Conservation (phyloP, 140 eudicot species). For the Cichorium intybus region DNA sequence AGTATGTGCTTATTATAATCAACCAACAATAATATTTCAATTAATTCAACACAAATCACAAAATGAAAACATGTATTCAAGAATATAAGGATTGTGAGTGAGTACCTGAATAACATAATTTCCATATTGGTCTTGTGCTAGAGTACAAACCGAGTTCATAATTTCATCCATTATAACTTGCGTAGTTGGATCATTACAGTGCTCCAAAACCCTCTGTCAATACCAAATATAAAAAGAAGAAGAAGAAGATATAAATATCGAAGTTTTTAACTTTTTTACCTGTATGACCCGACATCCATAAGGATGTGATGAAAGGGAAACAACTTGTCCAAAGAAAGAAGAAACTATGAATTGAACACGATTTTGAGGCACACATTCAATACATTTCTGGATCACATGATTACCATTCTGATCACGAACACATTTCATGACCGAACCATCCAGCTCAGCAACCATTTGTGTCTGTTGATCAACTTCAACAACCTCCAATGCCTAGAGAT, state of each 20-base stretch:
- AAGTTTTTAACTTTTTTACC: conserved; percentile 33
- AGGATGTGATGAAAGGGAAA: conserved; percentile 78
- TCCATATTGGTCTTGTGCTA: conserved; percentile 90
- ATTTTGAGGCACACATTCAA: conserved; percentile 79
- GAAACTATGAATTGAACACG: conserved; percentile 57
- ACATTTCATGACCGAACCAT: conserved; percentile 84
- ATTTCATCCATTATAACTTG: conserved; percentile 76
- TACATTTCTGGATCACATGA: conserved; percentile 88
- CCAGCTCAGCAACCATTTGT: conserved; percentile 69
- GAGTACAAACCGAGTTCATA: conserved; percentile 62
- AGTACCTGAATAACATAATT: conserved; percentile 89
- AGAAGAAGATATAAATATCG: not conserved
- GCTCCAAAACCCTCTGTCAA: conserved; percentile 81
- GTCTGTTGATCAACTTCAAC: conserved; percentile 58
- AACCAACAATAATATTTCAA: not conserved
- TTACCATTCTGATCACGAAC: conserved; percentile 94
- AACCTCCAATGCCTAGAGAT: conserved; percentile 71
- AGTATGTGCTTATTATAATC: conserved; percentile 65
- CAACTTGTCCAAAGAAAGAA: conserved; percentile 80
- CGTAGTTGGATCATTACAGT: conserved; percentile 65
- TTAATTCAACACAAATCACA: not conserved
- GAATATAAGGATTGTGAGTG: too few relatives aligned
- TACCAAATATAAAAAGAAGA: conserved; percentile 8
- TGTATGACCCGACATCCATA: conserved; percentile 91
- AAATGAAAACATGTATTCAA: not conserved